A percentile compares a stretch with the other conserved stretches of the same genome.
These are phyloP conservation scores for Mercurialis annua DNA, from an alignment of 345 rosid species.

Conservation along the genomic window DNA sequence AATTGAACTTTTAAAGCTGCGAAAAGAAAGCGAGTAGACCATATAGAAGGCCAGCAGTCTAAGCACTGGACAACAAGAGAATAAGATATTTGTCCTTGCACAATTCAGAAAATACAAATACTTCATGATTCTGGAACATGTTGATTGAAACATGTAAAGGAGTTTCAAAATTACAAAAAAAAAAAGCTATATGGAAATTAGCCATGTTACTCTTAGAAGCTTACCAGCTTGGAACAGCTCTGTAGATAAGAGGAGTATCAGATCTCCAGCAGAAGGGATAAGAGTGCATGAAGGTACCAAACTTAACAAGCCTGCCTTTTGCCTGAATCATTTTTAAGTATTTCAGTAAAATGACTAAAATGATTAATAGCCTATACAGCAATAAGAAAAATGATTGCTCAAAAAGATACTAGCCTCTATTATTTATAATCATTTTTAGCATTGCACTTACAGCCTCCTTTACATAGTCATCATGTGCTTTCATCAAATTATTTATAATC, in stretches of 20 bases:
- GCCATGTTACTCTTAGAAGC: neutral
- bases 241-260: constrained; percentile 87
- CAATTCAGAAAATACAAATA: neutral
- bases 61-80: neutral
- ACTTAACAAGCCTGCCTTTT: constrained; percentile 85
- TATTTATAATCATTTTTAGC: too few relatives aligned
- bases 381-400: neutral
- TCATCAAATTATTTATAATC: neutral
- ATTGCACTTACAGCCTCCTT: neutral
- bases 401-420: neutral
- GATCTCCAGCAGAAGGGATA: constrained; percentile 97
- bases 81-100: neutral
- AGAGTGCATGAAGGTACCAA: constrained; percentile 75
- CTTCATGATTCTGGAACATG: neutral
- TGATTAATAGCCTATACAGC: neutral
- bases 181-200: neutral
- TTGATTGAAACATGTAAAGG: neutral
- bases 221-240: constrained; percentile 98
- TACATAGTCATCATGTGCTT: neutral
- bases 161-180: neutral
- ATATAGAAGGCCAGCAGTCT: neutral
- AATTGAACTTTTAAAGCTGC: neutral
- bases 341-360: neutral
- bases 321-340: constrained; percentile 46
- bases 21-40: neutral